phyloP scores from a whole-genome alignment of 2,329 filamentous ascomycete genomes.

The Phaeosphaeria sp. region DNA sequence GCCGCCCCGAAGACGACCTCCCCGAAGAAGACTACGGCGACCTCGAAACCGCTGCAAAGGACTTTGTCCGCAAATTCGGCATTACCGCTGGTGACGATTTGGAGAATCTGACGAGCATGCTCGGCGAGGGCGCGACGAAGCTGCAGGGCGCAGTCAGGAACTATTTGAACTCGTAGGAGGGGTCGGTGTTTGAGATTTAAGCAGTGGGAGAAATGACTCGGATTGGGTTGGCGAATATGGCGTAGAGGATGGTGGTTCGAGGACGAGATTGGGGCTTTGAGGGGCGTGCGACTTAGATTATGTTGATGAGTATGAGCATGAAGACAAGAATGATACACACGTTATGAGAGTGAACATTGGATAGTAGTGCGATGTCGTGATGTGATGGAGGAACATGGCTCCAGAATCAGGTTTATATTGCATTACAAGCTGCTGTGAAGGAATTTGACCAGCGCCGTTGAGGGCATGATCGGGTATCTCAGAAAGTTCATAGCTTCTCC shows the following conservation, averaged over 20 bases:
- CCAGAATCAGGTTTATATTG: not conserved
- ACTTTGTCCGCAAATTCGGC: conserved; percentile 94
- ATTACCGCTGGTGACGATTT: conserved; percentile 95
- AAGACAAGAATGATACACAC: not conserved
- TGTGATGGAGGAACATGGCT: not conserved
- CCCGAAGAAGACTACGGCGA: conserved; percentile 81
- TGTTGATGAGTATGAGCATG: not conserved
- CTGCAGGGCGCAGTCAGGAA: conserved; percentile 68
- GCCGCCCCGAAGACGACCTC: conserved; percentile 83
- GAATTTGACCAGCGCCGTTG: conserved; percentile 34
- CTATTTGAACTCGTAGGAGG: conserved; percentile 49
- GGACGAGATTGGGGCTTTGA: not conserved
- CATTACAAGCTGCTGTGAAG: not conserved
- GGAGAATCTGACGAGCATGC: conserved; percentile 82
- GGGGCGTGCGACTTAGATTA: not conserved
- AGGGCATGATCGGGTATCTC: conserved; percentile 40
- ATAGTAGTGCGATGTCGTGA: not conserved
- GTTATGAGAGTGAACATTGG: not conserved
- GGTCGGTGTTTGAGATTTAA: not conserved
- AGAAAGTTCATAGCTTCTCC: conserved; percentile 16
- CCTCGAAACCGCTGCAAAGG: conserved; percentile 90
- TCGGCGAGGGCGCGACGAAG: conserved; percentile 85
- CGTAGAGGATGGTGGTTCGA: not conserved
- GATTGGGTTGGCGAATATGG: not conserved
- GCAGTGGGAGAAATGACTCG: too few relatives aligned